Evolutionary conservation across 805 yeast genomes (phyloP).

Genomic region (Huiozyma sinensis): DNA sequence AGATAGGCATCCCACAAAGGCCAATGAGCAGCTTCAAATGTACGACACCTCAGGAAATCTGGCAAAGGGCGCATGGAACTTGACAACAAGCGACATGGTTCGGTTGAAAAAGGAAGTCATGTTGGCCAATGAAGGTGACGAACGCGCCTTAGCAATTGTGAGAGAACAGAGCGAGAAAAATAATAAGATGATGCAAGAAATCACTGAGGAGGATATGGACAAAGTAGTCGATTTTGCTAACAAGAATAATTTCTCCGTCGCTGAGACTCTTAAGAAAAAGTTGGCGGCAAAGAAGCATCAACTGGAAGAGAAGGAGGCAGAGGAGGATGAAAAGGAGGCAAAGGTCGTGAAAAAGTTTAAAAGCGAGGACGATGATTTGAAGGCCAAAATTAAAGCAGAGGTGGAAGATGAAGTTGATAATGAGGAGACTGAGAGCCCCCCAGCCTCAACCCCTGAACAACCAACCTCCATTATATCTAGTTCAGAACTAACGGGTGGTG

Average conservation of each 20-base stretch:
- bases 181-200: slow-evolving; percentile 16
- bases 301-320: slow-evolving; percentile 19
- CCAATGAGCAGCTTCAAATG: slow-evolving; percentile 64
- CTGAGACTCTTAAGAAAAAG: slow-evolving; percentile 34
- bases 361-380: slow-evolving; percentile 12
- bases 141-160: slow-evolving; percentile 55
- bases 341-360: slow-evolving; percentile 9
- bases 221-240: slow-evolving; percentile 29
- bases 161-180: slow-evolving; percentile 31
- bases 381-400: slow-evolving; percentile 19
- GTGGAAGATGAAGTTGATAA: slow-evolving; percentile 15
- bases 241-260: slow-evolving; percentile 34
- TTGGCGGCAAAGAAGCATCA: slow-evolving; percentile 22
- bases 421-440: slow-evolving; percentile 6
- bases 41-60: slow-evolving; percentile 65
- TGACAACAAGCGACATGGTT: slow-evolving; percentile 63
- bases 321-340: slow-evolving; percentile 7
- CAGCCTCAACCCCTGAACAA: background rate
- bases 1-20: slow-evolving; percentile 63
- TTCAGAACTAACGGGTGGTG: slow-evolving; percentile 24
- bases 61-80: slow-evolving; percentile 54
- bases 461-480: slow-evolving; percentile 17
- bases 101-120: slow-evolving; percentile 50
- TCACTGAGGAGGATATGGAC: slow-evolving; percentile 21
- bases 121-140: slow-evolving; percentile 61